Evolutionary conservation across 805 yeast species (phyloP), one percentile per base, ranked within the genome.

Genomic region (Cyberlindnera maclurae): DNA sequence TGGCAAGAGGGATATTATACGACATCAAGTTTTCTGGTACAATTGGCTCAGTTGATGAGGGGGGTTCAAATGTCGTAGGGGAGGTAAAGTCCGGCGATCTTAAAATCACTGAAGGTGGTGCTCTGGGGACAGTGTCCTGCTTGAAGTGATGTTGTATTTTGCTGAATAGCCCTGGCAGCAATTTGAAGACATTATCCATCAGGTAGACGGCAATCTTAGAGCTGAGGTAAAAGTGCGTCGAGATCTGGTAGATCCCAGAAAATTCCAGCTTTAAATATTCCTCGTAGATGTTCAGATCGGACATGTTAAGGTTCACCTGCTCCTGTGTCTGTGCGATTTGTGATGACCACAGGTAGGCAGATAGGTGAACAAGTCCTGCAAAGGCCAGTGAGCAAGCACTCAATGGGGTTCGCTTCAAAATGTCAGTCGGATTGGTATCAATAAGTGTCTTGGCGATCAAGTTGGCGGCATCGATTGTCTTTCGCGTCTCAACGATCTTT

Each of bases 351-450:
- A 73, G 58, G 45, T 68, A 73, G 0, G 77, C 73, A 39, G 75
- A 71, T 11, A 72, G 48, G 52, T 73, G 77, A 12, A 73, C 75
- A 29, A 73, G 51, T 7, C 72, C 65, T 0, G 76, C 68, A 51
- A 73, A 70, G 4, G 79, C 79, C 34, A 73, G 54, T 0, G 76
- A 68, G 46, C 79, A 73, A 0, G 77, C 77, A 50, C 63, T 63
- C 38, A 73, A 57, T 4, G 78, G 78, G 0, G 77, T 71, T 48
- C 79, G 57, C 29, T 64, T 60, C 10, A 60, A 38, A 1, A 73
- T 63, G 31, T 63, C 56, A 1, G 68, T 54, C 0, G 77, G 67
- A 42, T 65, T 65, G 2, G 77, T 69, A 42, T 72, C 76, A 10
- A 73, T 60, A 7, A 73, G 54, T 1, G 69, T 53, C 39, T 63